Conservation (phyloP, 2,329 filamentous ascomycete genomes). For the Tolypocladium ophioglossoides region DNA sequence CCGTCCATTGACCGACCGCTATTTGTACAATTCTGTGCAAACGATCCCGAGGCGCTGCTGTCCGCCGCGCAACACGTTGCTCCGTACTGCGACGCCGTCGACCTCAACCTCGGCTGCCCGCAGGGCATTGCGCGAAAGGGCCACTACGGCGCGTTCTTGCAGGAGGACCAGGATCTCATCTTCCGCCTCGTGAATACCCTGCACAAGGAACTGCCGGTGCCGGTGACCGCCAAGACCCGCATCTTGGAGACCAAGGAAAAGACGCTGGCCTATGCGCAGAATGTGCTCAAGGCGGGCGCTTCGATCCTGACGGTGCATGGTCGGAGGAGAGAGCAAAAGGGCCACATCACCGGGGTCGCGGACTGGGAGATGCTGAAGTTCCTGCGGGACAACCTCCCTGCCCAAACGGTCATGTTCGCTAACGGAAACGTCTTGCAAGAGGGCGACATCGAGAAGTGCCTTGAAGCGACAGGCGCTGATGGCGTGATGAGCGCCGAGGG, state of each 20-base stretch:
- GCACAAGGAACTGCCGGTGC: constrained; percentile 66
- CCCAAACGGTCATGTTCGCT: constrained; percentile 87
- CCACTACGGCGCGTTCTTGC: constrained; percentile 86
- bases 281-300: constrained; percentile 76
- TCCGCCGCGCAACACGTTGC: constrained; percentile 67
- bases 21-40: constrained; percentile 94
- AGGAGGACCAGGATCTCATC: constrained; percentile 83
- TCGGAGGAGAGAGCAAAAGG: constrained; percentile 81
- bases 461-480: constrained; percentile 78
- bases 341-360: constrained; percentile 84
- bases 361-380: constrained; percentile 84
- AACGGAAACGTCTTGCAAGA: constrained; percentile 88
- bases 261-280: constrained; percentile 81
- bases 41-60: constrained; percentile 71
- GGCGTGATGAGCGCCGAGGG: constrained; percentile 95
- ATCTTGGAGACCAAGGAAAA: constrained; percentile 78
- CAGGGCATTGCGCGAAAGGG: constrained; percentile 90
- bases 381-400: constrained; percentile 70
- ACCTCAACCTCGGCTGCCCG: constrained; percentile 90
- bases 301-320: constrained; percentile 93
- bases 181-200: constrained; percentile 74
- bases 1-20: constrained; percentile 75
- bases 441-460: constrained; percentile 65
- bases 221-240: constrained; percentile 90
- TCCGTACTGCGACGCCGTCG: constrained; percentile 87